phyloP scores from a whole-genome alignment of 345 rosid genomes.

The rapeseed (Brassica napus) region DNA sequence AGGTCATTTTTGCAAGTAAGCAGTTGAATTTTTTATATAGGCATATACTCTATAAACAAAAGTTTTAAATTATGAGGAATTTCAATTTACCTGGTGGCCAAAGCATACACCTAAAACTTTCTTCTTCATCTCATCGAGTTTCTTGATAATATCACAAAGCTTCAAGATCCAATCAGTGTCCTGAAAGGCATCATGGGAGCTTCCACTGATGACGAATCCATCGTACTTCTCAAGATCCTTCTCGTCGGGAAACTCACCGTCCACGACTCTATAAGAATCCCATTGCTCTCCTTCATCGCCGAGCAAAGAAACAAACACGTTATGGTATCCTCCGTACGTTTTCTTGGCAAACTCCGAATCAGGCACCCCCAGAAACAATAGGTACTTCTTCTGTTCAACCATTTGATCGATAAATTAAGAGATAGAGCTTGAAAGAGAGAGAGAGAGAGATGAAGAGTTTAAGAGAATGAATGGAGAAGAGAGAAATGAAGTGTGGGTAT shows the following conservation, averaged over 20 bases:
- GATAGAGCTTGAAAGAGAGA: not conserved
- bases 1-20: not conserved
- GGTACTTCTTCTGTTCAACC: constrained; percentile 46
- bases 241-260: constrained; percentile 73
- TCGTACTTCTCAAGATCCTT: constrained; percentile 60
- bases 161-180: constrained; percentile 63
- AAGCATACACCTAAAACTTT: constrained; percentile 86
- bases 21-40: not conserved
- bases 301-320: constrained; percentile 64
- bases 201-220: constrained; percentile 80
- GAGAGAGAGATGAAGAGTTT: not conserved
- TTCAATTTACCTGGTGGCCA: constrained; percentile 75
- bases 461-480: constrained; percentile 8
- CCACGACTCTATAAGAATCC: constrained; percentile 70
- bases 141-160: constrained; percentile 59
- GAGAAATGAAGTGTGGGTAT: constrained; percentile 1
- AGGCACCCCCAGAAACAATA: constrained; percentile 60
- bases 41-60: not conserved
- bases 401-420: not conserved
- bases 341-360: constrained; percentile 72
- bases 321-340: constrained; percentile 75
- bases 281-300: constrained; percentile 78
- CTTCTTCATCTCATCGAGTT: constrained; percentile 70
- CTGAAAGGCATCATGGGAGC: constrained; percentile 74
- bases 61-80: not conserved